Conservation (phyloP, 345 rosid species). For the Melaleuca alternifolia region DNA sequence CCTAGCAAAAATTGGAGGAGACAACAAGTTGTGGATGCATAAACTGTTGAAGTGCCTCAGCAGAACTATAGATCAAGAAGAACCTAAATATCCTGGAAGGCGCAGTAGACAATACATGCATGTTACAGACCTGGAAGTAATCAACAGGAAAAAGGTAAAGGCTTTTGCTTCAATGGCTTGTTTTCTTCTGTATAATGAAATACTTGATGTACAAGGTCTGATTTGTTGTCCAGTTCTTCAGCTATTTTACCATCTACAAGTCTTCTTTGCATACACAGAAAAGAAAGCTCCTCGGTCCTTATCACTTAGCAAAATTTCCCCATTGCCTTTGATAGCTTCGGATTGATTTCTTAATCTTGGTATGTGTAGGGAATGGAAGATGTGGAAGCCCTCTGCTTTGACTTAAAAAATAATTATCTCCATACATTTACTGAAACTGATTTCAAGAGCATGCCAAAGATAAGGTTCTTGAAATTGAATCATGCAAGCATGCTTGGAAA, state of each 20-base stretch:
- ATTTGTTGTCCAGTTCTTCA: background rate
- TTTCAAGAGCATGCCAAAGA: background rate
- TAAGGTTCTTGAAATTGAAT: background rate
- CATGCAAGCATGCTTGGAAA: background rate
- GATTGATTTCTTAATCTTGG: background rate
- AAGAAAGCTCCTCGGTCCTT: background rate
- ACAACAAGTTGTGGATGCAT: background rate
- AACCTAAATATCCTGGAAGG: background rate
- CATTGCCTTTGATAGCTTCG: background rate
- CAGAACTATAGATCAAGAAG: background rate
- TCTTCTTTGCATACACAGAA: background rate
- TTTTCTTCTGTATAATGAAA: background rate
- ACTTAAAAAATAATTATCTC: background rate
- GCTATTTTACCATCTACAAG: background rate
- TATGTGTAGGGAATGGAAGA: background rate
- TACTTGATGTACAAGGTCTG: background rate
- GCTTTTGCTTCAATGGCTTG: background rate
- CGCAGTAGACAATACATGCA: background rate
- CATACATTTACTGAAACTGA: background rate
- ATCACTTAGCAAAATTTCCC: background rate
- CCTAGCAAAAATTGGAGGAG: background rate
- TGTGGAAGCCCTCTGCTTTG: background rate
- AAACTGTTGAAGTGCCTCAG: background rate
- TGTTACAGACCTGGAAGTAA: background rate
- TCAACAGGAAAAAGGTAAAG: background rate